These are phyloP conservation scores for Neurospora hispaniola DNA, from an alignment of 495 filamentous ascomycete genomes.

Conservation along the genomic window DNA sequence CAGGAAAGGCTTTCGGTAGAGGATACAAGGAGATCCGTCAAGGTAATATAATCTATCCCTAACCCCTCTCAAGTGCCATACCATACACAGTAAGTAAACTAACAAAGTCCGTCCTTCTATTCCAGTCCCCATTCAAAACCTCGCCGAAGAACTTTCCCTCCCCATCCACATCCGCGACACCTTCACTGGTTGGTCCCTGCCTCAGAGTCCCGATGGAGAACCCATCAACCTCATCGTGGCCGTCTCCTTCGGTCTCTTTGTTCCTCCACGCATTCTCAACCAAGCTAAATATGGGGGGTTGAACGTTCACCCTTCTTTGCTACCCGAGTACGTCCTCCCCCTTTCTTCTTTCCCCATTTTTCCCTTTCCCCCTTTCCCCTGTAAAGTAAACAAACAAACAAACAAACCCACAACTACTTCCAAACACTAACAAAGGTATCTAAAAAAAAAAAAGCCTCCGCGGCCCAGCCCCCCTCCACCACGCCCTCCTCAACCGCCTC, in stretches of 20 bases:
- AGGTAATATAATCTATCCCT: conserved; percentile 33
- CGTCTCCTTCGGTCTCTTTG: conserved; percentile 90
- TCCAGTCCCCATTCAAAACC: conserved; percentile 63
- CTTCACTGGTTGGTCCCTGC: conserved; percentile 61
- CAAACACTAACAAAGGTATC: too few species aligned
- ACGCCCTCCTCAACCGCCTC: conserved; percentile 54
- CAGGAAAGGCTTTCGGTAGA: conserved; percentile 64
- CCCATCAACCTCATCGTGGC: conserved; percentile 76
- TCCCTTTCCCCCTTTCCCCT: not conserved
- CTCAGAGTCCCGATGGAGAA: conserved; percentile 40
- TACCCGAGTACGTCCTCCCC: conserved; percentile 56
- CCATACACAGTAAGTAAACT: not conserved
- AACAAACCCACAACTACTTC: not conserved
- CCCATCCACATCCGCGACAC: conserved; percentile 65
- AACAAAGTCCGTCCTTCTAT: not conserved
- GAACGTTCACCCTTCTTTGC: conserved; percentile 89
- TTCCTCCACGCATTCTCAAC: conserved; percentile 65
- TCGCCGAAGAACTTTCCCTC: conserved; percentile 52
- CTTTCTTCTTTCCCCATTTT: not conserved
- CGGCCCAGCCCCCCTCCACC: conserved; percentile 65
- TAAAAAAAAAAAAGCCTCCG: conserved; percentile 43
- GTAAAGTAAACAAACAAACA: not conserved
- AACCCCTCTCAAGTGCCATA: conserved; percentile 44
- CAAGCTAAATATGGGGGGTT: conserved; percentile 69
- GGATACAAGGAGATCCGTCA: conserved; percentile 59